These are phyloP conservation scores for Piper betle DNA, from an alignment of 164 flowering plant genomes.

Conservation along the genomic window DNA sequence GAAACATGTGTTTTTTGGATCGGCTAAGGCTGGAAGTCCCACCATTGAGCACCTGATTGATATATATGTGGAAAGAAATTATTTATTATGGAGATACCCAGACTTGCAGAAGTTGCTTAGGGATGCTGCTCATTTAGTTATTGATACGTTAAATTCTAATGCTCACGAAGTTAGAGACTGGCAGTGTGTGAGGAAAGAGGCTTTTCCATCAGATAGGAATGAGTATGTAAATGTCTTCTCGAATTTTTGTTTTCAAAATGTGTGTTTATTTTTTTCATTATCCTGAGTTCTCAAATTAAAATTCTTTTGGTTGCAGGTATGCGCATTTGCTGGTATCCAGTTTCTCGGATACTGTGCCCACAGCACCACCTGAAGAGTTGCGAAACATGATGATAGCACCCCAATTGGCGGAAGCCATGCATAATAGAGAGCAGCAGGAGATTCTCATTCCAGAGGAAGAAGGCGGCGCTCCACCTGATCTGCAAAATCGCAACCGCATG, in stretches of 20 bases:
- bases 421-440: constrained; percentile 18
- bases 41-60: constrained; percentile 76
- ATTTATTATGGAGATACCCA: constrained; percentile 84
- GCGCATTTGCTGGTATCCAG: constrained; percentile 65
- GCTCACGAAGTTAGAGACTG: constrained; percentile 54
- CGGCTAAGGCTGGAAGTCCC: constrained; percentile 53
- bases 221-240: constrained; percentile 31
- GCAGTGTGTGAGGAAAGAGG: constrained; percentile 86
- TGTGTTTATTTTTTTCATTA: too few species aligned
- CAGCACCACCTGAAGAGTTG: constrained; percentile 76
- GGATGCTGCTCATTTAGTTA: constrained; percentile 47
- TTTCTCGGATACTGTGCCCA: constrained; percentile 66
- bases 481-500: constrained; percentile 44
- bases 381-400: constrained; percentile 65
- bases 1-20: constrained; percentile 37
- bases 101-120: constrained; percentile 67
- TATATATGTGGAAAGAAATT: constrained; percentile 71
- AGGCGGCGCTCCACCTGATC: constrained; percentile 31
- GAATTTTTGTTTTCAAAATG: too few species aligned
- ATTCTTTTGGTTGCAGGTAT: constrained; percentile 35
- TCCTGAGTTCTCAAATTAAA: neutral
- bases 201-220: constrained; percentile 72
- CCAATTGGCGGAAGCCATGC: constrained; percentile 30
- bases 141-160: constrained; percentile 36
- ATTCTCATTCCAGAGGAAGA: constrained; percentile 3